These are phyloP conservation scores for Ploettnerulaceae sp. DNA, from an alignment of 2,329 filamentous ascomycete genomes.

Conservation along the genomic window DNA sequence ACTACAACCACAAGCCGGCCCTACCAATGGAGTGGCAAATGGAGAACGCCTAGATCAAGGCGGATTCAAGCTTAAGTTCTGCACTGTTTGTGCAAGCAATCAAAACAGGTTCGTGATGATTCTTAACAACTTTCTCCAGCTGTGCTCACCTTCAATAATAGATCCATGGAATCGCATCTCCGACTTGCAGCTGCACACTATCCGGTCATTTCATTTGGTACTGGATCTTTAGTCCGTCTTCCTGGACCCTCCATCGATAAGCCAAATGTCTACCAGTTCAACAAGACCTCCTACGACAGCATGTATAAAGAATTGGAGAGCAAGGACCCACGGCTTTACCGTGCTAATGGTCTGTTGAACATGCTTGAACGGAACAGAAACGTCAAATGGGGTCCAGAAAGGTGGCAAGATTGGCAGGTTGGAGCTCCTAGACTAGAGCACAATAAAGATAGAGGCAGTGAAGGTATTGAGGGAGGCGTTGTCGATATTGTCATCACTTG, in stretches of 20 bases:
- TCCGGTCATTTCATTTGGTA: constrained; percentile 97
- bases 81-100: constrained; percentile 98
- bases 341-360: constrained; percentile 85
- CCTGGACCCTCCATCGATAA: constrained; percentile 87
- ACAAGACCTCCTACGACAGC: constrained; percentile 88
- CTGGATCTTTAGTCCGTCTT: constrained; percentile 86
- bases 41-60: constrained; percentile 25
- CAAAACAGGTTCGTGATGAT: constrained; percentile 69
- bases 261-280: constrained; percentile 97
- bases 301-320: constrained; percentile 88
- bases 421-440: constrained; percentile 79
- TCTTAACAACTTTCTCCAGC: neutral
- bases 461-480: constrained; percentile 80
- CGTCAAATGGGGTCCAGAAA: constrained; percentile 92
- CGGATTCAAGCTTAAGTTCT: constrained; percentile 90
- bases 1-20: constrained; percentile 17
- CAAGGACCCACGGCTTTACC: constrained; percentile 85
- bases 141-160: constrained; percentile 35
- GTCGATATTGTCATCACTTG: constrained; percentile 96
- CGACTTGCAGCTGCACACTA: constrained; percentile 81
- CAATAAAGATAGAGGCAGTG: constrained; percentile 67
- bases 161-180: constrained; percentile 98
- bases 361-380: constrained; percentile 91
- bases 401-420: constrained; percentile 96
- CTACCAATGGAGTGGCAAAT: constrained; percentile 21